These are phyloP conservation scores for Aphanomyces cochlioides DNA, from an alignment of 352 stramenopile genomes.

Conservation along the genomic window DNA sequence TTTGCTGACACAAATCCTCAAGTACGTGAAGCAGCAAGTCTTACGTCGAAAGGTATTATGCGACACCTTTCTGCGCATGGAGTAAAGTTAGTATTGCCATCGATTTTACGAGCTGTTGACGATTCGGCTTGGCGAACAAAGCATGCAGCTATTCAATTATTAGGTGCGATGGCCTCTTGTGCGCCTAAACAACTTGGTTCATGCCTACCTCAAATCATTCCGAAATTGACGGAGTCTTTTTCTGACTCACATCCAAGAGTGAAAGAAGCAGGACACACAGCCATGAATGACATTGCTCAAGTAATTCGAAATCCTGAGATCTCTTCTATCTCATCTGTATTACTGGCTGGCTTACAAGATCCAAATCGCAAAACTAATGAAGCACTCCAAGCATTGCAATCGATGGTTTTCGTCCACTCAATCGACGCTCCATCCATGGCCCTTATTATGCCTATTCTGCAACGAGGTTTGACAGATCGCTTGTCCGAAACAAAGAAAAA, in stretches of 20 bases:
- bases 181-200: slow-evolving; percentile 97
- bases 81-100: slow-evolving; percentile 98
- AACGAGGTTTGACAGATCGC: slow-evolving; percentile 96
- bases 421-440: slow-evolving; percentile 99
- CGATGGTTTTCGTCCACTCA: slow-evolving; percentile 98
- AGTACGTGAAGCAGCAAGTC: slow-evolving; percentile 94
- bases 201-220: slow-evolving; percentile 98
- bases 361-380: slow-evolving; percentile 87
- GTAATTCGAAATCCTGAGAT: slow-evolving; percentile 99
- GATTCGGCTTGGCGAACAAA: slow-evolving; percentile 97
- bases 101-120: slow-evolving; percentile 93
- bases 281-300: slow-evolving; percentile 95
- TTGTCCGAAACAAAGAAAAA: slow-evolving; percentile 97
- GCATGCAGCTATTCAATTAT: slow-evolving; percentile 96
- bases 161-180: slow-evolving; percentile 96
- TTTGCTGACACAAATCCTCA: slow-evolving; percentile 95
- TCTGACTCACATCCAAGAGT: slow-evolving; percentile 99
- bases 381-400: slow-evolving; percentile 96
- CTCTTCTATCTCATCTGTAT: slow-evolving; percentile 86
- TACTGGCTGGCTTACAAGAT: slow-evolving; percentile 96
- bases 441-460: slow-evolving; percentile 99
- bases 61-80: slow-evolving; percentile 97
- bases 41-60: slow-evolving; percentile 97
- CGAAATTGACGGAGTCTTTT: slow-evolving; percentile 95
- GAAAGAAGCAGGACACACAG: slow-evolving; percentile 92